phyloP scores from a whole-genome alignment of 2,329 filamentous ascomycete genomes.

The Purpureocillium lavendulum region DNA sequence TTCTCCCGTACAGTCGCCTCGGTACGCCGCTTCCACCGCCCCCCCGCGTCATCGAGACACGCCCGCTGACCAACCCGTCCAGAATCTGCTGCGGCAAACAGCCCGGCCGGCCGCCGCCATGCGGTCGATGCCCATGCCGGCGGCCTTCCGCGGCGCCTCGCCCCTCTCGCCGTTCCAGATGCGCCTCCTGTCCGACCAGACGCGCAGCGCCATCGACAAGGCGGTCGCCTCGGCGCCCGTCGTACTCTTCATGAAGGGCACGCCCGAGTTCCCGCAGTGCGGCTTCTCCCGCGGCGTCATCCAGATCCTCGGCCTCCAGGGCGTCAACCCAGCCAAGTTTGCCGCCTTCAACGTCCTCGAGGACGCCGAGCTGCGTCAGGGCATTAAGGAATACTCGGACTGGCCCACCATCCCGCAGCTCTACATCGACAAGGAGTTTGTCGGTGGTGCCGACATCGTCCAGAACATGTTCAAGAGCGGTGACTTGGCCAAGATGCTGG shows the following conservation, averaged over 20 bases:
- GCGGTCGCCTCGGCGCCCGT: constrained; percentile 83
- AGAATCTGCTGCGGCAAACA: constrained; percentile 29
- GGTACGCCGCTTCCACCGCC: constrained; percentile 7
- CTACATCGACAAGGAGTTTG: constrained; percentile 90
- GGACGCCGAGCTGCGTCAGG: constrained; percentile 76
- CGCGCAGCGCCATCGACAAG: constrained; percentile 77
- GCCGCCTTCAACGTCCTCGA: constrained; percentile 97
- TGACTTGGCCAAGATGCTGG: constrained; percentile 81
- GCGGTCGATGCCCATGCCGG: constrained; percentile 11
- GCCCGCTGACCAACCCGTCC: not conserved
- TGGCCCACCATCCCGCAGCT: constrained; percentile 98
- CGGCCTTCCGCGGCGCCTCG: constrained; percentile 8
- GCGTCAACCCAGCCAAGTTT: constrained; percentile 91
- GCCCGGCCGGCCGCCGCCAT: constrained; percentile 20
- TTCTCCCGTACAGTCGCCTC: constrained; percentile 15
- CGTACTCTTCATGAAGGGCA: constrained; percentile 99
- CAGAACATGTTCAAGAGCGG: constrained; percentile 97
- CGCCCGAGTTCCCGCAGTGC: constrained; percentile 90
- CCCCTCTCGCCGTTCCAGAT: constrained; percentile 30
- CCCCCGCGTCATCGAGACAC: not conserved
- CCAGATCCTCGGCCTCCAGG: constrained; percentile 89
- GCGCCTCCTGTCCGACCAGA: constrained; percentile 73
- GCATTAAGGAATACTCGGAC: constrained; percentile 98
- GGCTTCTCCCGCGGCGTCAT: constrained; percentile 93
- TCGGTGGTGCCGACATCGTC: constrained; percentile 95